Evolutionary conservation across 164 flowering plant genomes (phyloP).

Genomic region (Stephania cephalantha): DNA sequence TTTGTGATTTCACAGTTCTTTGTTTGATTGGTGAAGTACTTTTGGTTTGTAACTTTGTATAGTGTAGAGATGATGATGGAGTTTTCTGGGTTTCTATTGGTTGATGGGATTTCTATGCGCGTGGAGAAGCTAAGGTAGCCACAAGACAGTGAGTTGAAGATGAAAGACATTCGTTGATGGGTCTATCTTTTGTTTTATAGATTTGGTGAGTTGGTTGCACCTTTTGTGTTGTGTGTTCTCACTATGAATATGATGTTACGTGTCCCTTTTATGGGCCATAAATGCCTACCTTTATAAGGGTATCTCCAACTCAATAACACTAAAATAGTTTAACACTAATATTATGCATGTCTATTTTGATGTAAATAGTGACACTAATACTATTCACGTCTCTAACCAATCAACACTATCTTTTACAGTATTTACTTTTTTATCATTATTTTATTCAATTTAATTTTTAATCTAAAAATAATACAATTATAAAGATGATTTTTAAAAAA

Average conservation of each 20-base stretch:
- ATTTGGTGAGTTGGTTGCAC: constrained; percentile 7
- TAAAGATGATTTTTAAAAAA: too few species aligned
- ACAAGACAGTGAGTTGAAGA: background rate
- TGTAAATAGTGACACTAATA: too few species aligned
- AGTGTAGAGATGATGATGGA: constrained; percentile 31
- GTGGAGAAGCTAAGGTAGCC: constrained; percentile 13
- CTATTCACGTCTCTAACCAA: too few species aligned
- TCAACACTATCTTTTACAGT: too few species aligned
- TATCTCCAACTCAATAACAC: background rate
- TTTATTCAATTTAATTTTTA: too few species aligned
- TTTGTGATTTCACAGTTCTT: background rate
- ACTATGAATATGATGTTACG: background rate
- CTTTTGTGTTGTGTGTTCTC: background rate
- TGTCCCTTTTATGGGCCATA: background rate
- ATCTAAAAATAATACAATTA: too few species aligned
- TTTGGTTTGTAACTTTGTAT: background rate
- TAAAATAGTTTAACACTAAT: too few species aligned
- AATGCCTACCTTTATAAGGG: background rate
- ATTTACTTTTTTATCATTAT: too few species aligned
- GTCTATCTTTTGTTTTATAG: constrained; percentile 3
- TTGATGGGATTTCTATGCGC: constrained; percentile 41
- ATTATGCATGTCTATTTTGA: too few species aligned
- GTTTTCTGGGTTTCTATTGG: constrained; percentile 65
- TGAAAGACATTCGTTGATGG: constrained; percentile 8
- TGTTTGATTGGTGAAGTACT: background rate